Base-by-base conservation (phyloP, 2,329 filamentous ascomycete species). In the Tolypocladium paradoxum region DNA sequence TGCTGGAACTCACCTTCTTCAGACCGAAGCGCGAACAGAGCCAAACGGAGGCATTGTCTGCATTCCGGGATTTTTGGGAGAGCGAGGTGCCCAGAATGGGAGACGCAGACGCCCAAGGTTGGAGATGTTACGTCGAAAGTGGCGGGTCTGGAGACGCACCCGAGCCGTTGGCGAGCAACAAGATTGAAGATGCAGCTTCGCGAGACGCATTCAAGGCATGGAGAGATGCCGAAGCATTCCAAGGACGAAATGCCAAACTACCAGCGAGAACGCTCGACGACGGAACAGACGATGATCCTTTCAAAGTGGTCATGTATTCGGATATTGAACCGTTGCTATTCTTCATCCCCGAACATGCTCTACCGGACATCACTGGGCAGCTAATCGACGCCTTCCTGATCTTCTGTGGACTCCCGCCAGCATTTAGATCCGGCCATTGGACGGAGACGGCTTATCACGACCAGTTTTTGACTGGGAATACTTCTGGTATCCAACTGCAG, bases 41-140 rank as follows among this genome's bases (percentile, higher is more conserved):
- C 2, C 52, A 61, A 12, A 58, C 57, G 14, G 56, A 59, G n/a
- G 54, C 58, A 0, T 40, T 74, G 12, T 64, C 68, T 2, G 63
- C 64, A 0, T 87, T 96, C 56, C 73, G 79, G 48, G 77, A 84
- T 2, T 96, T 93, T 57, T 97, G 93, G 93, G 90, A 96, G 55
- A 88, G 83, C 53, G 92, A 96, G 63, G 76, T 82, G 0, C 74
- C 87, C 0, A 81, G 92, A 6, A 78, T 96, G 52, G 92, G 92
- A 11, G 92, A 97, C 60, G 62, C 70, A 1, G 75, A 73, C 2
- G 84, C 89, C 3, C 74, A 76, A 56, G 90, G 90, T 1, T 96
- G 90, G 90, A 65, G 62, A 2, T 62, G 71, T n/a, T 83, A 76
- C 58, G 67, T 72, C 16, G 62, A 66, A n/a, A 62, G 60, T 18